phyloP scores from a whole-genome alignment of 225 moss, liverwort and hornwort species.

The Bryum argenteum region DNA sequence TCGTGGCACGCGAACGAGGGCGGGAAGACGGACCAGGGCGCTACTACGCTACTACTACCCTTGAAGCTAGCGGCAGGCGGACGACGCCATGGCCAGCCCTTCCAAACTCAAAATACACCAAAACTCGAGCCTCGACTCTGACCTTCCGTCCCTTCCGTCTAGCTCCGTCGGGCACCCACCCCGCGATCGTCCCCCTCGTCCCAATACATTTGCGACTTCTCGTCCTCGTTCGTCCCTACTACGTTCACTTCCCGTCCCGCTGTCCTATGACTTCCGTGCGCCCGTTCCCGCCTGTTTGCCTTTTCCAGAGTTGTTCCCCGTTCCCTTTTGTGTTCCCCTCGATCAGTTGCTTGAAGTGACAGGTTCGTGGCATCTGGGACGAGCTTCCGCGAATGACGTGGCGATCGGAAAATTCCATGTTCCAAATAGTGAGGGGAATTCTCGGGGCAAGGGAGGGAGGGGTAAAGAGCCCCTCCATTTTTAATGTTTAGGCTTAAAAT shows the following conservation, averaged over 20 bases:
- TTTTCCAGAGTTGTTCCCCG: not conserved
- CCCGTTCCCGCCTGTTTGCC: too few relatives aligned
- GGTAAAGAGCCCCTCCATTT: too few relatives aligned
- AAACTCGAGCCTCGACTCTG: not conserved
- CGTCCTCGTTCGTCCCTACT: not conserved
- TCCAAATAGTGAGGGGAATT: too few relatives aligned
- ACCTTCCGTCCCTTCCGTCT: not conserved
- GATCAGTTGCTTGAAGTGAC: too few relatives aligned
- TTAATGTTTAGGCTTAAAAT: too few relatives aligned
- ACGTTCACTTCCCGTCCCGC: not conserved
- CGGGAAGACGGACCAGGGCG: slow-evolving; percentile 25
- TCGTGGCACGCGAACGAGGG: slow-evolving; percentile 22
- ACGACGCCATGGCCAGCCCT: slow-evolving; percentile 38
- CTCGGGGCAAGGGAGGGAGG: too few relatives aligned
- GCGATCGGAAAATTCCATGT: too few relatives aligned
- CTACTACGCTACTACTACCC: not conserved
- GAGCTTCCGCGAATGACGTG: too few relatives aligned
- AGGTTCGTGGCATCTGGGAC: too few relatives aligned
- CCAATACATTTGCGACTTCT: not conserved
- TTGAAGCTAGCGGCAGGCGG: slow-evolving; percentile 41
- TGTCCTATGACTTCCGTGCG: too few relatives aligned
- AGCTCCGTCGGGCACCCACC: not conserved
- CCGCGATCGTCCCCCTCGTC: not conserved
- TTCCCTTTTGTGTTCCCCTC: too few relatives aligned
- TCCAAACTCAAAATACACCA: slow-evolving; percentile 24